phyloP scores from a whole-genome alignment of 2,329 filamentous ascomycete species.

The Diaporthe ampelina region DNA sequence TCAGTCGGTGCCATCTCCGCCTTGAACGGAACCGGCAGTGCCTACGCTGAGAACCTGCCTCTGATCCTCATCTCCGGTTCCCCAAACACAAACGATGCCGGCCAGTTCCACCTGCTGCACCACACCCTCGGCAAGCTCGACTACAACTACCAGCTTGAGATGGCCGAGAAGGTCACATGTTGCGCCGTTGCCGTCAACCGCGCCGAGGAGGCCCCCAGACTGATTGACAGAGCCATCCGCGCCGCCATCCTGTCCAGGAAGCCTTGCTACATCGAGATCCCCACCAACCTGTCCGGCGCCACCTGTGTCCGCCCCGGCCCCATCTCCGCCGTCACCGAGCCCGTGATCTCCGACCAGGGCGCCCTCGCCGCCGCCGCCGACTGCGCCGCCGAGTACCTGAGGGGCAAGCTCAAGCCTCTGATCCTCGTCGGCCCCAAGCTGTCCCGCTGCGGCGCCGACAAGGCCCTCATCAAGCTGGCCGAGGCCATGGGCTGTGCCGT shows the following conservation, averaged over 20 bases:
- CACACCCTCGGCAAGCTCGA: conserved; percentile 48
- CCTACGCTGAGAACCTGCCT: conserved; percentile 49
- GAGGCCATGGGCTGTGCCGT: conserved; percentile 48
- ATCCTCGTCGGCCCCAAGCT: conserved; percentile 48
- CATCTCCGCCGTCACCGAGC: conserved; percentile 47
- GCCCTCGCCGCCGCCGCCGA: conserved; percentile 47
- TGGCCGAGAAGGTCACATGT: conserved; percentile 51
- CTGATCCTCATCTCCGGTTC: conserved; percentile 47
- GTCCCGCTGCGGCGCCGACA: conserved; percentile 43
- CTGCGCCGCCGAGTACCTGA: conserved; percentile 44
- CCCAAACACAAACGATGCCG: conserved; percentile 48
- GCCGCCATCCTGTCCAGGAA: conserved; percentile 45
- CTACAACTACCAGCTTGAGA: conserved; percentile 50
- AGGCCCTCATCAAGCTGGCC: conserved; percentile 45
- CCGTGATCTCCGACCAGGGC: conserved; percentile 40
- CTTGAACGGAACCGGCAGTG: conserved; percentile 47
- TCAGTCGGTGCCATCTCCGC: conserved; percentile 47
- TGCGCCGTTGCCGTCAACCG: conserved; percentile 47
- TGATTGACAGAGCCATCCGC: conserved; percentile 48
- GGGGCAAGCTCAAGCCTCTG: conserved; percentile 47
- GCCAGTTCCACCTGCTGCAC: conserved; percentile 48
- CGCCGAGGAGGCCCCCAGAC: conserved; percentile 46
- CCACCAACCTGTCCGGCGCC: conserved; percentile 47
- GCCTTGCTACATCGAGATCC: conserved; percentile 49
- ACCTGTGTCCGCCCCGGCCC: conserved; percentile 48